Conservation (phyloP, 108 stramenopile genomes). For the Tribonema minus region DNA sequence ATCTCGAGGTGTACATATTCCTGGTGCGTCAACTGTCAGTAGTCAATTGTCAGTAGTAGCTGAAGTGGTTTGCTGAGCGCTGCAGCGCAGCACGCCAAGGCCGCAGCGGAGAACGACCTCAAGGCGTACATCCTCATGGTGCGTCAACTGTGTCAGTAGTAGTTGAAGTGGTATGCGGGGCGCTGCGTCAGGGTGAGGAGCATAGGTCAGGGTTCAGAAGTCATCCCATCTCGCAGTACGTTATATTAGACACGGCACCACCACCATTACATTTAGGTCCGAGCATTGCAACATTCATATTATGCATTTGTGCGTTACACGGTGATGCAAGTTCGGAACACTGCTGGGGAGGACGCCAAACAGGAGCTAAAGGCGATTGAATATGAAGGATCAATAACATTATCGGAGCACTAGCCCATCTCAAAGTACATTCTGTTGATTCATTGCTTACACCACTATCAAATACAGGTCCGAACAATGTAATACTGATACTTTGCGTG, state of each 20-base stretch:
- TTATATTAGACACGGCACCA: no score
- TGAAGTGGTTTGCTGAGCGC: background rate
- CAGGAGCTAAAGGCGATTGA: no score
- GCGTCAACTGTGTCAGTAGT: background rate
- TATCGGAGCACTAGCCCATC: background rate
- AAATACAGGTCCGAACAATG: background rate
- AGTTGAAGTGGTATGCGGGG: no score
- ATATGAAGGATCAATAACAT: background rate
- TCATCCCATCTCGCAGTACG: no score
- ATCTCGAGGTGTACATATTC: conserved; percentile 87
- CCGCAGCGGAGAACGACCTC: background rate
- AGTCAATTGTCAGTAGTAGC: background rate
- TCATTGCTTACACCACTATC: background rate
- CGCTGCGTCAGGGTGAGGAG: conserved; percentile 78
- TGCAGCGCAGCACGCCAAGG: background rate
- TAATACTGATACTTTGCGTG: background rate
- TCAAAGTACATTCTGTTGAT: background rate
- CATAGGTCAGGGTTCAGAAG: conserved; percentile 87
- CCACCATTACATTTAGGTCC: no score
- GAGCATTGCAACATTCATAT: no score
- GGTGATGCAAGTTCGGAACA: background rate
- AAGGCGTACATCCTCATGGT: background rate
- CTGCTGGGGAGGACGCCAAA: background rate
- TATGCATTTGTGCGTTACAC: background rate
- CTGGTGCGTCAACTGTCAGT: conserved; percentile 12